Conservation (phyloP, 805 yeast genomes). For the Cyberlindnera lachancei region DNA sequence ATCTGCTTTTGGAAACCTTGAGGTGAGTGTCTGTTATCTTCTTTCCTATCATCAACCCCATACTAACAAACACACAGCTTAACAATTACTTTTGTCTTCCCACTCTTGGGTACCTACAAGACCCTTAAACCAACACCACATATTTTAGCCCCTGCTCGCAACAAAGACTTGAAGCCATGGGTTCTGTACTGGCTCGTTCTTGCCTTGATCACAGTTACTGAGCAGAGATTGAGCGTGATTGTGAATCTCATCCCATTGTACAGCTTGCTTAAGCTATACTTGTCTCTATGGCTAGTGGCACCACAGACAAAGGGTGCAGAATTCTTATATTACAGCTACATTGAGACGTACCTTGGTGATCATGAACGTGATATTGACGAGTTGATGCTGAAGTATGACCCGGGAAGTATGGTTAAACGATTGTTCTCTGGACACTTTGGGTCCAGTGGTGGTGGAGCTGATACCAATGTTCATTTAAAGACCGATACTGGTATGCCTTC, state of each 20-base stretch:
- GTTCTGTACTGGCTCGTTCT: conserved; percentile 62
- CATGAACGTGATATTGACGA: conserved; percentile 30
- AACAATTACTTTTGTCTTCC: conserved; percentile 42
- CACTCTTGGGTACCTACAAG: conserved; percentile 52
- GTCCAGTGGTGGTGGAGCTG: no score
- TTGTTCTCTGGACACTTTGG: no score
- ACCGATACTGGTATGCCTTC: no score
- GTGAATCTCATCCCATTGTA: conserved; percentile 47
- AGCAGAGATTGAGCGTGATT: conserved; percentile 37
- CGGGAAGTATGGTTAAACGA: conserved; percentile 3
- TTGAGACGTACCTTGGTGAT: conserved; percentile 31
- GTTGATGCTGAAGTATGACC: conserved; percentile 5
- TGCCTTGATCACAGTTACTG: conserved; percentile 32
- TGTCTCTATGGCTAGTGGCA: conserved; percentile 55
- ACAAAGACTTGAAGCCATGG: conserved; percentile 29
- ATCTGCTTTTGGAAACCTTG: conserved; percentile 5
- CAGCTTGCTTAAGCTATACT: conserved; percentile 36
- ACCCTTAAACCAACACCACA: no score
- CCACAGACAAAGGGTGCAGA: conserved; percentile 43
- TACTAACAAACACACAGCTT: conserved; percentile 22
- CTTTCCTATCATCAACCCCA: no score
- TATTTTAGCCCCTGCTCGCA: no score
- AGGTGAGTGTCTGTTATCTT: no score
- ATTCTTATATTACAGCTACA: conserved; percentile 28
- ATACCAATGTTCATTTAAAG: no score